phyloP scores from a whole-genome alignment of 768 basidiomycete genomes.

The Rhodotorula kratochvilovae region DNA sequence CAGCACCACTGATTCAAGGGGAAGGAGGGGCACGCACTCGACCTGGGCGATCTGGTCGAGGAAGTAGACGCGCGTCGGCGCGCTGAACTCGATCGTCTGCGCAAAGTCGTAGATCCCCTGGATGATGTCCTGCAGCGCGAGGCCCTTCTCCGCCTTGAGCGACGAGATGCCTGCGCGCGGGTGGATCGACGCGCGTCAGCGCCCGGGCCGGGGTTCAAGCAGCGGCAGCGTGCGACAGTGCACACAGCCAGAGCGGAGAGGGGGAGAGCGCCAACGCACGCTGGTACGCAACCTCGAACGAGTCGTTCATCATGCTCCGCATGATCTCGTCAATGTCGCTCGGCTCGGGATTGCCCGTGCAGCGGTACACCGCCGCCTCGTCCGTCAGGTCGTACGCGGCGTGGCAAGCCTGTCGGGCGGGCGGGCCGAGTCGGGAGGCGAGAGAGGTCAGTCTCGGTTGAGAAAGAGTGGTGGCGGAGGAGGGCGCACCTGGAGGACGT shows the following conservation, averaged over 20 bases:
- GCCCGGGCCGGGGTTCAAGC: background rate
- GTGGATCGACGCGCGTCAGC: background rate
- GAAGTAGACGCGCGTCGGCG: slow-evolving; percentile 80
- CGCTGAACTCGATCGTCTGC: slow-evolving; percentile 76
- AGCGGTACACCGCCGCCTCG: slow-evolving; percentile 89
- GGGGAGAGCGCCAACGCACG: slow-evolving; percentile 42
- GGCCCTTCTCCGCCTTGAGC: slow-evolving; percentile 82
- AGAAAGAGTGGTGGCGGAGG: background rate
- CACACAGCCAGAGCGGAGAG: too few species aligned
- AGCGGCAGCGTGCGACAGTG: too few species aligned
- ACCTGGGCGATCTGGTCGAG: slow-evolving; percentile 90
- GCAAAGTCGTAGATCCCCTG: slow-evolving; percentile 86
- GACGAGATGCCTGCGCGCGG: slow-evolving; percentile 66
- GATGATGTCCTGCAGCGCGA: slow-evolving; percentile 91
- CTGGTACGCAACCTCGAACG: slow-evolving; percentile 80
- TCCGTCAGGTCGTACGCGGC: slow-evolving; percentile 86
- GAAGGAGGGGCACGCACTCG: slow-evolving; percentile 61
- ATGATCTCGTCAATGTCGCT: slow-evolving; percentile 89
- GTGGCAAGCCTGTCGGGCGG: slow-evolving; percentile 66
- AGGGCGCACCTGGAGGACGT: slow-evolving; percentile 68
- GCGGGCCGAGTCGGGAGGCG: background rate
- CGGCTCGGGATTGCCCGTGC: slow-evolving; percentile 94
- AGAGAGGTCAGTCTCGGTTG: background rate
- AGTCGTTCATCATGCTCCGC: slow-evolving; percentile 89
- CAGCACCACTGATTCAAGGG: background rate